phyloP scores from a whole-genome alignment of 106 monocot genomes.

The Dioscorea zingiberensis region DNA sequence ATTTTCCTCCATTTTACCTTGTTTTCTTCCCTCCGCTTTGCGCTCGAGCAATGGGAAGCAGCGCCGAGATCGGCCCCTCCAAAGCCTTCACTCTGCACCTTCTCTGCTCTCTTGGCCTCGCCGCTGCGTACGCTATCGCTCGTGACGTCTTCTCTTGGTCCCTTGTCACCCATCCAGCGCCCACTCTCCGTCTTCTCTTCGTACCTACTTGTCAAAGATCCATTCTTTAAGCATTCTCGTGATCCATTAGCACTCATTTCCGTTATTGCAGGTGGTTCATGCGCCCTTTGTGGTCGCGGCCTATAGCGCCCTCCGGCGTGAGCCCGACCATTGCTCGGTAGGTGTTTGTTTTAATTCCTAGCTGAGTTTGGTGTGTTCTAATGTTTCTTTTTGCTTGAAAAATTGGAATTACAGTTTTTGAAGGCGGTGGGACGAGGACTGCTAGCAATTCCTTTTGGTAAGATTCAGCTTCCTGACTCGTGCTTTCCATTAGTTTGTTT shows the following conservation, averaged over 20 bases:
- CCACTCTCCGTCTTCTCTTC: slow-evolving; percentile 32
- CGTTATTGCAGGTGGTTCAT: slow-evolving; percentile 21
- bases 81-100: slow-evolving; percentile 19
- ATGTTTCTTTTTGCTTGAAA: not conserved
- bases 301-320: slow-evolving; percentile 37
- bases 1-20: too few species aligned
- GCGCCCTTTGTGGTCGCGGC: slow-evolving; percentile 34
- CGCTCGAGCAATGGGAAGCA: not conserved
- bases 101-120: slow-evolving; percentile 11
- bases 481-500: too few species aligned
- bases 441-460: slow-evolving; percentile 36
- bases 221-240: not conserved
- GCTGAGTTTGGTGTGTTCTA: not conserved
- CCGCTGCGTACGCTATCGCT: slow-evolving; percentile 12
- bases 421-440: slow-evolving; percentile 32
- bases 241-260: not conserved
- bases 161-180: slow-evolving; percentile 31
- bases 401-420: slow-evolving; percentile 23
- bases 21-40: too few species aligned
- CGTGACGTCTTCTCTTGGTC: not conserved
- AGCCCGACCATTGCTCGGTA: slow-evolving; percentile 34
- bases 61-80: slow-evolving; percentile 6
- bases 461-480: slow-evolving; percentile 1
- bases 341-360: slow-evolving; percentile 10
- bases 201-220: slow-evolving; percentile 7